Evolutionary conservation across 176 grass and related monocot genomes (phyloP), one percentile per base, ranked within the genome.

Genomic region (Eleusine coracana): DNA sequence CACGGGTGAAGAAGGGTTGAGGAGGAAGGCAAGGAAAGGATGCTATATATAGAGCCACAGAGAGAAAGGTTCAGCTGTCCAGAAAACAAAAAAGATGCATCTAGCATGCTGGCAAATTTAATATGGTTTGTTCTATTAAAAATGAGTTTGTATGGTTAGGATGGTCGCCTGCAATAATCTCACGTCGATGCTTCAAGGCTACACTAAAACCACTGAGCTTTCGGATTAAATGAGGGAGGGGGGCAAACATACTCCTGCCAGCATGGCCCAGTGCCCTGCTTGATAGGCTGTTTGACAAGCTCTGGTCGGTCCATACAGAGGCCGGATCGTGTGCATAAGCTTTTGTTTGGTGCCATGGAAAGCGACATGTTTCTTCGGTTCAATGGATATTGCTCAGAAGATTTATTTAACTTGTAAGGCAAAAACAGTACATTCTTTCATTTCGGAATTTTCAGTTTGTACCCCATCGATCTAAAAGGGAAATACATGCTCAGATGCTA

Each of bases 211-310:
- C 25, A 71, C 74, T 56, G 80, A 73, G 67, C 74, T 78, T 56
- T 88, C 67, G 20, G 56, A 79, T 78, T 66, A 49, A 79, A 83
- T 88, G 74, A 17, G 4, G 71, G 80, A 36, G 66, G 38, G 61
- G 56, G 74, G 21, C 21, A 65, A 78, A 56, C 54, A 83, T 78
- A 54, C 36, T 46, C 36, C 56, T 72, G 37, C 44, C 68, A 63
- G 58, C 42, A 44, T 87, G 80, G 86, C 81, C 80, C 74, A 64
- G 31, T 58, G 68, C 55, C 74, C 58, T 88, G 46, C 37, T 44
- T 59, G 45, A 66, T 73, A 71, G 46, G 54, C 31, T 70, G 73
- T 75, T 75, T 59, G 72, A 75, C 21, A n/a, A 31, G 3, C 34
- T 15, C n/a, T 64, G 86, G 86, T 66, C 67, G 80, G 80, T 78